Base-by-base conservation (phyloP, 306 rosid genomes). In the Myrica gale region DNA sequence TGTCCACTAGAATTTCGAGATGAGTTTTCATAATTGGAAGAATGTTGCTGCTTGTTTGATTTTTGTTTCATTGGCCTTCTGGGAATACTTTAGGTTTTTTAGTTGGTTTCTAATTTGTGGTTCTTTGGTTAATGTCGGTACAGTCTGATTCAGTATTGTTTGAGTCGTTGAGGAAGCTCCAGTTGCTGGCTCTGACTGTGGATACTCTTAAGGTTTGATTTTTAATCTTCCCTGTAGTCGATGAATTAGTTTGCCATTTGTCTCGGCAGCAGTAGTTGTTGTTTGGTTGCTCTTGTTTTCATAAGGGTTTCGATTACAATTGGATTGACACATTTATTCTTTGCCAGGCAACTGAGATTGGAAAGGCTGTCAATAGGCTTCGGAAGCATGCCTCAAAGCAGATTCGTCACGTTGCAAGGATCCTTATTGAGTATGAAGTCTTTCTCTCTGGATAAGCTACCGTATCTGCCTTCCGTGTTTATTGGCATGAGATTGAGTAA, bases 271-370 rank as follows among this genome's bases (percentile, higher is more conserved):
- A 44, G 68, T 69, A 44, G 68, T 69, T 78, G 75, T 48, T 54
- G 76, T 53, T 46, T n/a, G 60, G 21, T 39, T 47, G 75, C 5
- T 67, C 2, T 69, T 8, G 55, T 47, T 76, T 68, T 20, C 13
- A n/a, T 8, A 47, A 7, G 50, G 66, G 15, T 26, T 56, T 75
- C 53, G 75, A 72, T 20, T 10, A 53, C 43, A 44, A 48, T 46
- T 72, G 81, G 74, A 79, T 74, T 70, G 20, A 78, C 1, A 10
- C 26, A 65, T 26, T 69, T 82, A 44, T 6, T 72, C 81, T 87
- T 84, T 80, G 43, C 69, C 91, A 93, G 98, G 89, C 87, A 45
- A 95, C 99, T 78, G 93, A 90, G 84, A 95, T 95, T 80, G 99
- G 99, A 81, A 92, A 84, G 87, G 88, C 87, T 51, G 99, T 95